A percentile compares a stretch with the other conserved stretches of the same genome.
phyloP scores from a whole-genome alignment of 352 stramenopile species.

The Phytophthora tentaculata region DNA sequence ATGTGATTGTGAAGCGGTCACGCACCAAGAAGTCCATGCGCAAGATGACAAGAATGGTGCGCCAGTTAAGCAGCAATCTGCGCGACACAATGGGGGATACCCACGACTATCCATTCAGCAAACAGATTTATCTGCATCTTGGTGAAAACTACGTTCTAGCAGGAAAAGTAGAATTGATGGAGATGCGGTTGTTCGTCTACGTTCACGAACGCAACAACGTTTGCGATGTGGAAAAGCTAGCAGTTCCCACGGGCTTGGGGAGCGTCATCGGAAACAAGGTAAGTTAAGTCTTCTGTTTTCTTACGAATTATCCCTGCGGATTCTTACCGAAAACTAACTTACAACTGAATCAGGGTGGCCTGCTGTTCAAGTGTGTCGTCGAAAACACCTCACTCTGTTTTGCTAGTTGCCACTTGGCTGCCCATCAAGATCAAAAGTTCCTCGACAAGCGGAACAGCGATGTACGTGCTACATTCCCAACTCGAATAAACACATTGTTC shows the following conservation, averaged over 20 bases:
- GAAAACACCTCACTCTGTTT: conserved; percentile 86
- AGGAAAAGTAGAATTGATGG: conserved; percentile 80
- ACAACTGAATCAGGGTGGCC: conserved; percentile 54
- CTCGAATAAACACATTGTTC: background rate
- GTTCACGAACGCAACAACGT: conserved; percentile 68
- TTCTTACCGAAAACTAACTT: conserved; percentile 1
- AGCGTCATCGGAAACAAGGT: conserved; percentile 89
- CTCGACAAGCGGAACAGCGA: conserved; percentile 86
- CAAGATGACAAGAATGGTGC: conserved; percentile 68
- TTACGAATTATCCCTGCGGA: background rate
- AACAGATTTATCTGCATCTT: conserved; percentile 67
- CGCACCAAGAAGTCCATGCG: conserved; percentile 72
- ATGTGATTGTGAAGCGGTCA: conserved; percentile 74
- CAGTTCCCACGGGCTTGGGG: conserved; percentile 72
- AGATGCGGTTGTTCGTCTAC: conserved; percentile 83
- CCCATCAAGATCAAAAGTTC: conserved; percentile 87
- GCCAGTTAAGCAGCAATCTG: conserved; percentile 70
- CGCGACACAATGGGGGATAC: conserved; percentile 62
- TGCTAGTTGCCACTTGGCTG: conserved; percentile 85
- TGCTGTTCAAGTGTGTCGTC: conserved; percentile 81
- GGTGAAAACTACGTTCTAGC: conserved; percentile 63
- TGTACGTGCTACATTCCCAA: conserved; percentile 36
- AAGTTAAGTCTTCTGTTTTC: conserved; percentile 4
- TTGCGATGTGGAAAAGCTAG: conserved; percentile 71
- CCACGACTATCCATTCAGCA: conserved; percentile 74